Percentiles rank a stretch among this genome's conserved stretches.
These are phyloP conservation scores for Termitomyces sp. DNA, from an alignment of 768 basidiomycete genomes.

Conservation along the genomic window DNA sequence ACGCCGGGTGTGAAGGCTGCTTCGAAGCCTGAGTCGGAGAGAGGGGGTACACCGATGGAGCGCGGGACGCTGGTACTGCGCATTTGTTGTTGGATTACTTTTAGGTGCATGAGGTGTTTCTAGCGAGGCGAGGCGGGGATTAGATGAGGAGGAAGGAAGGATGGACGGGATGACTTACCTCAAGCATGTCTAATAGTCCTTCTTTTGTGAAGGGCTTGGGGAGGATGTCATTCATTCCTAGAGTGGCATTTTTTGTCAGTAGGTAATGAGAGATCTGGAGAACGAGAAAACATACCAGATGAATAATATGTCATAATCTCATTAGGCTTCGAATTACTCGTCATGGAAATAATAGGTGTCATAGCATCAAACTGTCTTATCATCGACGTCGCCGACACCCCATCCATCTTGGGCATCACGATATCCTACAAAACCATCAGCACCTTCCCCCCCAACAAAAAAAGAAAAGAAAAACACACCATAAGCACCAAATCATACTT, in stretches of 20 bases:
- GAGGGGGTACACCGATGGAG: constrained; percentile 62
- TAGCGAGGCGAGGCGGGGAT: constrained; percentile 29
- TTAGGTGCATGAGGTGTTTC: constrained; percentile 89
- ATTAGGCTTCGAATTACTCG: constrained; percentile 88
- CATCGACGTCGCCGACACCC: constrained; percentile 86
- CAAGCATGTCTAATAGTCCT: constrained; percentile 87
- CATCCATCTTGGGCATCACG: constrained; percentile 88
- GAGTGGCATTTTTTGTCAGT: not conserved
- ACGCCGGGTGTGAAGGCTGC: constrained; percentile 41
- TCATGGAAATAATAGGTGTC: constrained; percentile 99
- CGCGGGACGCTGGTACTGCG: constrained; percentile 45
- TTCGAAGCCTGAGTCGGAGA: constrained; percentile 52
- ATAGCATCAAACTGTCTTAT: constrained; percentile 93
- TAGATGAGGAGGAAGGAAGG: not conserved
- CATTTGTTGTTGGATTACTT: constrained; percentile 78
- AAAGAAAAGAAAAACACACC: constrained; percentile 45
- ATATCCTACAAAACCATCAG: constrained; percentile 64
- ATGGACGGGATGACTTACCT: constrained; percentile 42
- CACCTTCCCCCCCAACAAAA: not conserved
- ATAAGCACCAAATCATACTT: constrained; percentile 96
- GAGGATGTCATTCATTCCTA: constrained; percentile 94
- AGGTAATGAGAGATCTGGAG: not conserved
- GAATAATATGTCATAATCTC: constrained; percentile 91
- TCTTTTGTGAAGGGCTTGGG: constrained; percentile 98
- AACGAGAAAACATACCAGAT: constrained; percentile 41